Evolutionary conservation across 371 early-diverging fungal genomes (phyloP).

Genomic region (Blakeslea trispora): DNA sequence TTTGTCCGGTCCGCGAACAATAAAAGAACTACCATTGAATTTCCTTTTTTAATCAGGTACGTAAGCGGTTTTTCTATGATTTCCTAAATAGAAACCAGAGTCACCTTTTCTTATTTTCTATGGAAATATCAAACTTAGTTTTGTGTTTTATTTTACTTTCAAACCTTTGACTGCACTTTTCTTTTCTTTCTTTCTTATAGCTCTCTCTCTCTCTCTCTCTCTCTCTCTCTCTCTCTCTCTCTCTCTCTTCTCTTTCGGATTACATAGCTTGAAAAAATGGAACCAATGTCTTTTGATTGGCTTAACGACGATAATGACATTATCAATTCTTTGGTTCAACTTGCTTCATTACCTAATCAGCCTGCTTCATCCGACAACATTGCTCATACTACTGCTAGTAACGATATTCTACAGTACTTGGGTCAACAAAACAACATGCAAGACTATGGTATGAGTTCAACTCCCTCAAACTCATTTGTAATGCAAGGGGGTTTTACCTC

Average conservation of each 20-base stretch:
- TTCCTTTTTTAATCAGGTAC: no score
- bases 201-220: neutral
- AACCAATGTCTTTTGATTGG: conserved; percentile 13
- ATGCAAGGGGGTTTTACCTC: neutral
- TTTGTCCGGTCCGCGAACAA: no score
- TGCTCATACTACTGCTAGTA: neutral
- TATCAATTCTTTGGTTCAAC: conserved; percentile 7
- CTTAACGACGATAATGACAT: conserved; percentile 9
- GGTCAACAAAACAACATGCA: conserved; percentile 1
- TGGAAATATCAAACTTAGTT: no score
- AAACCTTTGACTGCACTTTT: no score
- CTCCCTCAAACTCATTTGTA: no score
- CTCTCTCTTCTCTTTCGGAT: neutral
- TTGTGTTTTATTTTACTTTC: no score
- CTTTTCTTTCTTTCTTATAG: neutral
- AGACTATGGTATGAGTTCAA: neutral
- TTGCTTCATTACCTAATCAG: conserved; percentile 4
- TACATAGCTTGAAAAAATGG: no score
- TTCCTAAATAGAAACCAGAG: no score
- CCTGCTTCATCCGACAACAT: neutral
- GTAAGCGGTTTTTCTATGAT: no score
- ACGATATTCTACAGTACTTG: conserved; percentile 10
- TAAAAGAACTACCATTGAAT: no score
- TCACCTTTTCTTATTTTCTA: no score
- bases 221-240: neutral